Conservation (phyloP, 2,329 filamentous ascomycete genomes). For the Paraphoma sp. region DNA sequence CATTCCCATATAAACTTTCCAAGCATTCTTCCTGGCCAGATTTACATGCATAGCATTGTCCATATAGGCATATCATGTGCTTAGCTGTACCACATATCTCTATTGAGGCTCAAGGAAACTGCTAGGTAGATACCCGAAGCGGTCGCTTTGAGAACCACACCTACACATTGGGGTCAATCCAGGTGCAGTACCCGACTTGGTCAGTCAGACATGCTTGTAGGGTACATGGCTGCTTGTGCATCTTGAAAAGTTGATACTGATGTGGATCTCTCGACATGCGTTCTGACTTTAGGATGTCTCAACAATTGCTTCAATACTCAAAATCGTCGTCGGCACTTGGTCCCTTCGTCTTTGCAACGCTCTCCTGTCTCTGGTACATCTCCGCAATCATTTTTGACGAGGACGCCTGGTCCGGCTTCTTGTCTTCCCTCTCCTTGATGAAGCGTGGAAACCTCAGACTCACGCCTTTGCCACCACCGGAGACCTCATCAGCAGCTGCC, state of each 20-base stretch:
- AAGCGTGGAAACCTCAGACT: constrained; percentile 91
- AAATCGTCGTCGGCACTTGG: constrained; percentile 95
- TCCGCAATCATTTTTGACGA: constrained; percentile 85
- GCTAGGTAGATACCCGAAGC: too few relatives aligned
- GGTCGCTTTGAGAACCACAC: too few relatives aligned
- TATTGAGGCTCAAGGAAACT: too few relatives aligned
- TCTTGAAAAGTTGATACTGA: background rate
- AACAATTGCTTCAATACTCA: constrained; percentile 71
- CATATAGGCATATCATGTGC: too few relatives aligned
- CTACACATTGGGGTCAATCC: background rate
- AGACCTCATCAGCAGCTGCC: constrained; percentile 82
- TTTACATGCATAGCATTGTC: too few relatives aligned
- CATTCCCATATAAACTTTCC: too few relatives aligned
- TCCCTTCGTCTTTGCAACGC: constrained; percentile 83
- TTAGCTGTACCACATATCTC: too few relatives aligned
- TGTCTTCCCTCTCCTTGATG: constrained; percentile 90
- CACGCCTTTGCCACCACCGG: constrained; percentile 76
- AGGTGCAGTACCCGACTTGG: background rate
- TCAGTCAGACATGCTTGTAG: background rate
- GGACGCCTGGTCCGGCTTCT: constrained; percentile 92
- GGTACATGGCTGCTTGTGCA: background rate
- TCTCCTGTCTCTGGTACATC: constrained; percentile 97
- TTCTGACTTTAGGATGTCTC: background rate
- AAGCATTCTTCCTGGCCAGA: too few relatives aligned
- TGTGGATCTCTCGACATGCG: too few relatives aligned